Base-by-base conservation (phyloP, 2,329 filamentous ascomycete species). In the Xylariaceae sp. region DNA sequence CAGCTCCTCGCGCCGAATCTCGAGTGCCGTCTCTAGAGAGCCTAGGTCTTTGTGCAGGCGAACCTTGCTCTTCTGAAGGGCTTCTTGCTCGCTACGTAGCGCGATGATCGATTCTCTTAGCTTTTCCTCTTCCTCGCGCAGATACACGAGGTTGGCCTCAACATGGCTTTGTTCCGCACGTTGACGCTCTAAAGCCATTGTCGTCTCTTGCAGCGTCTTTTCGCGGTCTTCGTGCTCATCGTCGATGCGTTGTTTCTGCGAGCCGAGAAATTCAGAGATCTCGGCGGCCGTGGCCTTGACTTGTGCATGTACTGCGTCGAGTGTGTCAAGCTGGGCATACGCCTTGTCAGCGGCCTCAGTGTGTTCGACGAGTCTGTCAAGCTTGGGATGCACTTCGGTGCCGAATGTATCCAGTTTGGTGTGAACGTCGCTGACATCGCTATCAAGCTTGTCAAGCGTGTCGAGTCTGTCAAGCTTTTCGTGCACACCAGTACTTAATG, bases 271-370 rank as follows among this genome's bases (percentile, higher is more conserved):
- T 32, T 84, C 79, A 2, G 85, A 85, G 41, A 98, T 83, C 58
- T 94, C 89, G 16, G 82, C 79, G 1, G 91, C 89, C 1, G 89
- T 95, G 44, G 82, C 76, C 60, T 88, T 80, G 42, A 98, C 89
- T 52, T 95, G 87, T 50, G 86, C 77, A 56, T 96, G 89, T 38
- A 97, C 93, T 62, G 89, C 79, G 52, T 96, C 89, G 4, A 98
- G 76, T 18, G 87, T 87, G 48, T 86, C 84, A 34, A 96, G 77
- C 52, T 90, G 87, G 4, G 76, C 73, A 28, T 88, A 78, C 1
- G 86, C 81, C 57, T 88, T 83, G 38, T 78, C 78, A 0, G 87
- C 78, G 16, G 78, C 74, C 19, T 80, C 73, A 24, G 77, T 80
- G 56, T 87, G 80, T 38, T 77, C 78, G 31, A 89, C 71, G 3